Evolutionary conservation across 495 filamentous ascomycete genomes (phyloP).

Genomic region (Chaetomium cochliodes): DNA sequence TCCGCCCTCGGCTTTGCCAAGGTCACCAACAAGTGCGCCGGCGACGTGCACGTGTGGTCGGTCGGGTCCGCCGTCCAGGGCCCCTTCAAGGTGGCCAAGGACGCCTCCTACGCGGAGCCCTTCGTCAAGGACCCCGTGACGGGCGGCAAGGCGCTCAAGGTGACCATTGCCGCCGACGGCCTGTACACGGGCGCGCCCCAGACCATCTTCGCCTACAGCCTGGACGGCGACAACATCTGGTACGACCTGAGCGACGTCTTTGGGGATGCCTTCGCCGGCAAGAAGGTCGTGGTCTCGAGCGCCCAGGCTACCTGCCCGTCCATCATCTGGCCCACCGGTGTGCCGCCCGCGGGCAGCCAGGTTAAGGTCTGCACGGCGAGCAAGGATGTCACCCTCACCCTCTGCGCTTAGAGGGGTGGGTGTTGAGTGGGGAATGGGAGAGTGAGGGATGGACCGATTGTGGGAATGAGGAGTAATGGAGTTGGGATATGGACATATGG

Average conservation of each 20-base stretch:
- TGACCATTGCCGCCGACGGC: constrained; percentile 50
- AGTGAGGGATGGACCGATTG: too few relatives aligned
- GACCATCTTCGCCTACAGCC: constrained; percentile 55
- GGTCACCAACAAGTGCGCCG: constrained; percentile 53
- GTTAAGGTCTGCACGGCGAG: constrained; percentile 45
- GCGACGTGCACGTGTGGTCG: constrained; percentile 55
- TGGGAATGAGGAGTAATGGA: too few relatives aligned
- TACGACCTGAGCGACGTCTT: constrained; percentile 59
- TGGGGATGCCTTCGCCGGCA: constrained; percentile 55
- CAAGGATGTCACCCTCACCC: constrained; percentile 34
- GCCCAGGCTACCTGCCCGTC: constrained; percentile 42
- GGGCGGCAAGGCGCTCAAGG: constrained; percentile 57
- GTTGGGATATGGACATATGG: too few relatives aligned
- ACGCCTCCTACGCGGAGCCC: constrained; percentile 41
- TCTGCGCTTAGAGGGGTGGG: constrained; percentile 26
- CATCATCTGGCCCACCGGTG: constrained; percentile 53
- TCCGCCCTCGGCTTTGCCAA: constrained; percentile 51
- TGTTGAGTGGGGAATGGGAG: background rate
- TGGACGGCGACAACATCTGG: constrained; percentile 51
- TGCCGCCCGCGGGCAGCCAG: constrained; percentile 53
- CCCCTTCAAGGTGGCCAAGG: constrained; percentile 42
- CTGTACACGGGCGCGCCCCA: constrained; percentile 54
- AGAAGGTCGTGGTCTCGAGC: constrained; percentile 43
- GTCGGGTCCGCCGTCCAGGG: constrained; percentile 50
- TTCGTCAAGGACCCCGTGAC: constrained; percentile 50